phyloP scores from a whole-genome alignment of 192 early-diverging fungal genomes.

The Gamsiella multidivaricata region DNA sequence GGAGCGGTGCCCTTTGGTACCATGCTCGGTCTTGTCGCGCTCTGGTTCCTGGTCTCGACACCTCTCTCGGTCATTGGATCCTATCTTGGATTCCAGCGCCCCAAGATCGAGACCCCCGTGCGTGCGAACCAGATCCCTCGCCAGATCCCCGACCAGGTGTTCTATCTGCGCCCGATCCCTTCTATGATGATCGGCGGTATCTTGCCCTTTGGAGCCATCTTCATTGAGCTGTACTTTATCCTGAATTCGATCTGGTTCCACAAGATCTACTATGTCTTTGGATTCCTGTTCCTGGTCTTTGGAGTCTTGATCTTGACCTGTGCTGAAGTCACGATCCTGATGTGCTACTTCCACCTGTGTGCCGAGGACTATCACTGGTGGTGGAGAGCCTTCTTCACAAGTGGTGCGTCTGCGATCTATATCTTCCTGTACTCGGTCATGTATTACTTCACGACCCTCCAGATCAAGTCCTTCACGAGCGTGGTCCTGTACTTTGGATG shows the following conservation, averaged over 20 bases:
- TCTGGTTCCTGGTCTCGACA: conserved; percentile 88
- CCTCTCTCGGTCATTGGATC: conserved; percentile 88
- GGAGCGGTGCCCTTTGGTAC: conserved; percentile 90
- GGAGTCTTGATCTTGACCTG: conserved; percentile 85
- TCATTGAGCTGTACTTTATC: conserved; percentile 97
- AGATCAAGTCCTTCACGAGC: conserved; percentile 83
- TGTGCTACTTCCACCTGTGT: conserved; percentile 92
- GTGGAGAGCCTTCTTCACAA: conserved; percentile 90
- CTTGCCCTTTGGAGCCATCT: conserved; percentile 92
- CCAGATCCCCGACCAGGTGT: conserved; percentile 89
- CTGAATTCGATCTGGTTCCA: conserved; percentile 95
- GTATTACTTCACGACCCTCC: conserved; percentile 84
- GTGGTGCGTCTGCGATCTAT: conserved; percentile 87
- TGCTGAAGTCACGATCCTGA: conserved; percentile 86
- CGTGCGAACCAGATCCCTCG: conserved; percentile 95
- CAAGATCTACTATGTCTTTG: conserved; percentile 94
- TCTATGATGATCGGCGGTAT: conserved; percentile 86
- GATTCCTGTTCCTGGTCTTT: conserved; percentile 91
- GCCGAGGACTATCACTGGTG: conserved; percentile 87
- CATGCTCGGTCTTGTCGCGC: conserved; percentile 79
- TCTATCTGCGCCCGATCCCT: conserved; percentile 78
- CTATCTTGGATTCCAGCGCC: conserved; percentile 72
- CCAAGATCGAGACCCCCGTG: conserved; percentile 78
- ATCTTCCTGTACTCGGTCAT: conserved; percentile 90
- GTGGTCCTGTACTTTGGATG: conserved; percentile 93